phyloP scores from a whole-genome alignment of 1,139 yeast genomes.

The Ogataea hybrid region DNA sequence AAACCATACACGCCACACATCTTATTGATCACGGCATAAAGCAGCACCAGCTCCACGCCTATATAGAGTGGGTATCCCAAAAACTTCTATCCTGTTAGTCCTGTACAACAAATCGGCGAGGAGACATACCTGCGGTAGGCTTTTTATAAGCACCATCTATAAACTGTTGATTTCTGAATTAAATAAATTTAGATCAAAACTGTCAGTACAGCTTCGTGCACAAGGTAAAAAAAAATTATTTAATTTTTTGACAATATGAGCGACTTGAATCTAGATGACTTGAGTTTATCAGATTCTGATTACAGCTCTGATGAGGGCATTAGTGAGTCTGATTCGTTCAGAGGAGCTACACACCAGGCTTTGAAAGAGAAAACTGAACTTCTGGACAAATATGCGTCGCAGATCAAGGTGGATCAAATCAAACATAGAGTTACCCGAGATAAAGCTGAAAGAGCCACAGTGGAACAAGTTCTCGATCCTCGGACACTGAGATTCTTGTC shows the following conservation, averaged over 20 bases:
- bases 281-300: constrained; percentile 9
- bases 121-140: constrained; percentile 17
- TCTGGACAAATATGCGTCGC: constrained; percentile 58
- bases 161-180: background rate
- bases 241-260: constrained; percentile 3
- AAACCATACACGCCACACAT: constrained; percentile 89
- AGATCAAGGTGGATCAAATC: constrained; percentile 59
- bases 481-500: constrained; percentile 82
- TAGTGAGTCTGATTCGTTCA: background rate
- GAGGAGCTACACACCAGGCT: constrained; percentile 10
- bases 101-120: background rate
- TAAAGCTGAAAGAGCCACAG: constrained; percentile 92
- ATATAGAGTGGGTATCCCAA: constrained; percentile 74
- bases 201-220: constrained; percentile 7
- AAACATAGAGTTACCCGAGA: constrained; percentile 66
- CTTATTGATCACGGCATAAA: constrained; percentile 78
- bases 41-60: constrained; percentile 84
- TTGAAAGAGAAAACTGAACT: constrained; percentile 54
- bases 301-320: constrained; percentile 7
- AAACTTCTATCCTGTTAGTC: constrained; percentile 39
- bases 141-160: constrained; percentile 13
- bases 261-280: constrained; percentile 1
- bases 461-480: constrained; percentile 95
- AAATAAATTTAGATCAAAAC: constrained; percentile 1
- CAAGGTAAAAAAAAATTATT: background rate